phyloP scores from a whole-genome alignment of 257 asterid species.

The Rehmannia glutinosa region DNA sequence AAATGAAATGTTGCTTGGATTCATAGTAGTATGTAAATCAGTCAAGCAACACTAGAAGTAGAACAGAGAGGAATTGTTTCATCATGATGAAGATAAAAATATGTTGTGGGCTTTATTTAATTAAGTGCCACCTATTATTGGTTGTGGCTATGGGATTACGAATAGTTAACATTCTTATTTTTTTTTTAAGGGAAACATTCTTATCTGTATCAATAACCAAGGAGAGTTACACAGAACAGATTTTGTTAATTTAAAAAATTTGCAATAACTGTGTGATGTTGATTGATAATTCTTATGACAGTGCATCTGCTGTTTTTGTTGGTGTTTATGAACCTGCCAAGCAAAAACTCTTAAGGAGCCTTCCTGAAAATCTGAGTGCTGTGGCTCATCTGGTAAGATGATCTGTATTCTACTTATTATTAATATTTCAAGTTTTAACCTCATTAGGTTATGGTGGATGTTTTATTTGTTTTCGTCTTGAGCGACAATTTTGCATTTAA shows the following conservation, averaged over 20 bases:
- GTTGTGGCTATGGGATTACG: background rate
- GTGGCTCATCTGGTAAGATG: conserved; percentile 93
- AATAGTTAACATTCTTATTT: background rate
- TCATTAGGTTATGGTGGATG: background rate
- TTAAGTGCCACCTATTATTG: background rate
- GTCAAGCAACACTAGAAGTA: background rate
- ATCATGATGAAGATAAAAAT: background rate
- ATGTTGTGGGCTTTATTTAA: background rate
- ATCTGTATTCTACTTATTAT: conserved; percentile 9
- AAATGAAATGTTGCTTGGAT: background rate
- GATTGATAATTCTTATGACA: conserved; percentile 32
- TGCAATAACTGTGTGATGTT: background rate
- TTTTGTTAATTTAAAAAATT: no score
- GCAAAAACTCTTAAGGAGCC: conserved; percentile 62
- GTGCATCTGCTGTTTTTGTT: conserved; percentile 95
- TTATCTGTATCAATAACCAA: background rate
- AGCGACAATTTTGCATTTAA: background rate
- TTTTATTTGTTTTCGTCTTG: background rate
- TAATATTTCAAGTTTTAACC: background rate
- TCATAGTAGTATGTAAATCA: background rate
- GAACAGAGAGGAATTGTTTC: background rate
- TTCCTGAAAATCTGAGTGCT: conserved; percentile 89
- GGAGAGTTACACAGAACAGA: background rate
- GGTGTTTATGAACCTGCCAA: conserved; percentile 98
- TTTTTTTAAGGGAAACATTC: no score